These are phyloP conservation scores for Pistacia vera DNA, from an alignment of 345 rosid genomes.

Conservation along the genomic window DNA sequence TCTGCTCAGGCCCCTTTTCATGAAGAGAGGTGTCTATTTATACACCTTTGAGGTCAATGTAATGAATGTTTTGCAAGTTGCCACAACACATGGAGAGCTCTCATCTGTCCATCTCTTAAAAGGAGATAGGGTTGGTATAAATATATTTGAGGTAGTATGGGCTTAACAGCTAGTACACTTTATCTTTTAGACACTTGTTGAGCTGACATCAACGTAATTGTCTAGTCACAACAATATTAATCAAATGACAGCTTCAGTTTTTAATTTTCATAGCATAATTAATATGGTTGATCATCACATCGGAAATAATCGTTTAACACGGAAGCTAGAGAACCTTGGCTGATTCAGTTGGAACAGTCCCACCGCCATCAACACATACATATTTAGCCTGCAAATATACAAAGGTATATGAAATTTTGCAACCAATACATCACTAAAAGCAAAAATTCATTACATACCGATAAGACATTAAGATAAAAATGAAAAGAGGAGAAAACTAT, in stretches of 20 bases:
- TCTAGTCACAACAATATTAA: no score
- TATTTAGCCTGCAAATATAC: constrained; percentile 69
- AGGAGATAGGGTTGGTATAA: no score
- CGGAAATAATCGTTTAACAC: neutral
- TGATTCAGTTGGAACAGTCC: constrained; percentile 93
- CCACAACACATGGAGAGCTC: no score
- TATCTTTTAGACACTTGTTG: no score
- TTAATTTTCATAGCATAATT: neutral
- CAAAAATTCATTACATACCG: neutral
- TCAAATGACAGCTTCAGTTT: neutral
- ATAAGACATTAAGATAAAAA: neutral
- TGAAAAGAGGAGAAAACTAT: neutral
- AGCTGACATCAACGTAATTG: no score
- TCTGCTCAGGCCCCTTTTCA: no score
- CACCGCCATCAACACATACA: constrained; percentile 89
- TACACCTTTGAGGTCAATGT: no score
- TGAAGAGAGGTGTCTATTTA: no score
- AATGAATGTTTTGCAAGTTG: no score
- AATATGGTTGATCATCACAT: constrained; percentile 1
- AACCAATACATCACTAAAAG: neutral
- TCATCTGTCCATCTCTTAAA: no score
- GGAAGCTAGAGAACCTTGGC: constrained; percentile 60
- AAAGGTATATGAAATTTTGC: constrained; percentile 11
- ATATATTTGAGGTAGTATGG: no score
- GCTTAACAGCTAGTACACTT: no score